Evolutionary conservation across 768 basidiomycete genomes (phyloP).

Genomic region (Clitopilus passeckerianus): DNA sequence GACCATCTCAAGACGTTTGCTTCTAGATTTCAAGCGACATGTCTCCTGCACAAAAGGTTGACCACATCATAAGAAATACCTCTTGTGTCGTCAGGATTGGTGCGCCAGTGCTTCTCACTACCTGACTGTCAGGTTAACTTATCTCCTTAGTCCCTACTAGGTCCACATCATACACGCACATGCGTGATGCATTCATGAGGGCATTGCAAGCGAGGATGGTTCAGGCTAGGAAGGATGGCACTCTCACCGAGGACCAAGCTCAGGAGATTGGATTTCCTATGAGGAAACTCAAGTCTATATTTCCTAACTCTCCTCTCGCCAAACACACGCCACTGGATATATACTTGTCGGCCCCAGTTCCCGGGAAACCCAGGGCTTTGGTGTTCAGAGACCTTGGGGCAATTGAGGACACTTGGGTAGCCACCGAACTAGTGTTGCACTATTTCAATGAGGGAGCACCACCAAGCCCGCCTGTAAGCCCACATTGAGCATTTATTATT

Average conservation of each 20-base stretch:
- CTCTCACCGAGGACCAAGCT: constrained; percentile 57
- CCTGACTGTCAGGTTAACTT: not conserved
- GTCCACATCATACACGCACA: constrained; percentile 69
- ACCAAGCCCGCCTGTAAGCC: constrained; percentile 66
- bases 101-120: constrained; percentile 20
- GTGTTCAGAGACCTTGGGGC: constrained; percentile 70
- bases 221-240: constrained; percentile 42
- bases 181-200: constrained; percentile 81
- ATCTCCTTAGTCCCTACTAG: constrained; percentile 65
- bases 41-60: constrained; percentile 64
- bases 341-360: constrained; percentile 54
- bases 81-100: constrained; percentile 75
- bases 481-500: not conserved
- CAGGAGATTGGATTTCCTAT: constrained; percentile 55
- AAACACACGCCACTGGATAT: constrained; percentile 71
- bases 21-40: constrained; percentile 49
- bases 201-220: constrained; percentile 60
- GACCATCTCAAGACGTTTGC: not conserved
- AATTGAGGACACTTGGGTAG: constrained; percentile 71
- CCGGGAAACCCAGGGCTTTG: constrained; percentile 45
- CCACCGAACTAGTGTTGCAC: constrained; percentile 64
- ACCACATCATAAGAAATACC: constrained; percentile 59
- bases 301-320: constrained; percentile 63
- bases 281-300: constrained; percentile 69
- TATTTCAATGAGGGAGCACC: constrained; percentile 65